Conservation (phyloP, 495 filamentous ascomycete genomes). For the Penicillium canariense region DNA sequence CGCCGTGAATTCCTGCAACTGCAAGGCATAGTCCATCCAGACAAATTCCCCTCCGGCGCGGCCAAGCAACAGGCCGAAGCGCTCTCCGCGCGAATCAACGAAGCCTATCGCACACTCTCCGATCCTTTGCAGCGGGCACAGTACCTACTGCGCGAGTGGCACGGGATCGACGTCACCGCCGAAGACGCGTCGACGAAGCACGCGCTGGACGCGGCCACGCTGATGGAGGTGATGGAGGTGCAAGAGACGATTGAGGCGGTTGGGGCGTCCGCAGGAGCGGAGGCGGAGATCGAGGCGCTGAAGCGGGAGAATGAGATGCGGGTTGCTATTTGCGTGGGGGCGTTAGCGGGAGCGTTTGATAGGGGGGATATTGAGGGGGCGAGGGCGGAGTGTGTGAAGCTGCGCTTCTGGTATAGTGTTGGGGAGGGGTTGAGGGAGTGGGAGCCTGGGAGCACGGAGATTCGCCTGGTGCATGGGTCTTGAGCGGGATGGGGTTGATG, state of each 20-base stretch:
- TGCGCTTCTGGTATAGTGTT: constrained; percentile 93
- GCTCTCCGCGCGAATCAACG: constrained; percentile 75
- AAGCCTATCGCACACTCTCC: constrained; percentile 80
- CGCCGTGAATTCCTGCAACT: constrained; percentile 82
- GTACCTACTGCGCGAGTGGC: constrained; percentile 67
- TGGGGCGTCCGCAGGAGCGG: constrained; percentile 48
- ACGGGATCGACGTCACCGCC: constrained; percentile 69
- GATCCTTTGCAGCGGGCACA: constrained; percentile 77
- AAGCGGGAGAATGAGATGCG: constrained; percentile 64
- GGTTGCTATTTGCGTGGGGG: constrained; percentile 56
- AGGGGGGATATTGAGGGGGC: constrained; percentile 64
- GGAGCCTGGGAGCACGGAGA: constrained; percentile 70
- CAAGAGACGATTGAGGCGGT: constrained; percentile 78
- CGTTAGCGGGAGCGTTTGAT: constrained; percentile 62
- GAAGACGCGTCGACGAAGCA: constrained; percentile 64
- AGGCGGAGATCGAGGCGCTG: constrained; percentile 61
- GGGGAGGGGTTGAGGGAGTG: constrained; percentile 75
- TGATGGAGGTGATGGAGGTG: constrained; percentile 87
- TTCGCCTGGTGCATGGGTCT: constrained; percentile 57
- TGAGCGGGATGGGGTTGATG: background rate
- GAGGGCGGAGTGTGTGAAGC: constrained; percentile 64
- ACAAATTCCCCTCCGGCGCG: constrained; percentile 59
- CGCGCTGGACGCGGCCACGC: constrained; percentile 65
- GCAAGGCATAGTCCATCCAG: constrained; percentile 78
- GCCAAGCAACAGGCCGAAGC: constrained; percentile 65